These are phyloP conservation scores for Solanum megistacrolobum DNA, from an alignment of 257 asterid genomes.

Conservation along the genomic window DNA sequence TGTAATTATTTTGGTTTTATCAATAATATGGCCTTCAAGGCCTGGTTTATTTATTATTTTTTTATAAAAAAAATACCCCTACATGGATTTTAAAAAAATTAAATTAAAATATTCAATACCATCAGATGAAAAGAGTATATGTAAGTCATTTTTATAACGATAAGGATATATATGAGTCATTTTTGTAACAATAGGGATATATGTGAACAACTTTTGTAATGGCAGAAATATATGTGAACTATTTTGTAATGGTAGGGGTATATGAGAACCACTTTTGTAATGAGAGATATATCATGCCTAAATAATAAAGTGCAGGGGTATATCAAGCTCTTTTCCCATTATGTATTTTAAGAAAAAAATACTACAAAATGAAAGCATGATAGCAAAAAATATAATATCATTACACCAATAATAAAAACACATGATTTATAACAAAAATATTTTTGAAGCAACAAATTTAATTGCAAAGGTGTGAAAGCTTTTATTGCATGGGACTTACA, in stretches of 20 bases:
- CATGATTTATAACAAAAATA: background rate
- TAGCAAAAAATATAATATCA: background rate
- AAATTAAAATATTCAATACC: background rate
- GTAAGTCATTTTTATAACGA: background rate
- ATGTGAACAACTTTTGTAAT: background rate
- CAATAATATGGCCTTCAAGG: background rate
- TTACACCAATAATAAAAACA: background rate
- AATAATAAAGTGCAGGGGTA: background rate
- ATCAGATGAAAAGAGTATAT: background rate
- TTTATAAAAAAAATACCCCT: background rate
- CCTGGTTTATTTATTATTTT: no score
- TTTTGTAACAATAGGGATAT: no score
- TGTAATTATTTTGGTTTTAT: no score
- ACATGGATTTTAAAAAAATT: no score
- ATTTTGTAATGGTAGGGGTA: no score
- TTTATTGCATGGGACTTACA: background rate
- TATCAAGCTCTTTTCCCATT: background rate
- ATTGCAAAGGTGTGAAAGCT: background rate
- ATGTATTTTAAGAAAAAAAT: background rate
- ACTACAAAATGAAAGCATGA: background rate
- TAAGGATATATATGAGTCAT: background rate
- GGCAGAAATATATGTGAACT: background rate
- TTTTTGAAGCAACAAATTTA: background rate
- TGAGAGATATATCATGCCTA: background rate
- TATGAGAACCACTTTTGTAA: background rate